Conservation (phyloP, 441 rosid species). For the Gossypium trilobum region DNA sequence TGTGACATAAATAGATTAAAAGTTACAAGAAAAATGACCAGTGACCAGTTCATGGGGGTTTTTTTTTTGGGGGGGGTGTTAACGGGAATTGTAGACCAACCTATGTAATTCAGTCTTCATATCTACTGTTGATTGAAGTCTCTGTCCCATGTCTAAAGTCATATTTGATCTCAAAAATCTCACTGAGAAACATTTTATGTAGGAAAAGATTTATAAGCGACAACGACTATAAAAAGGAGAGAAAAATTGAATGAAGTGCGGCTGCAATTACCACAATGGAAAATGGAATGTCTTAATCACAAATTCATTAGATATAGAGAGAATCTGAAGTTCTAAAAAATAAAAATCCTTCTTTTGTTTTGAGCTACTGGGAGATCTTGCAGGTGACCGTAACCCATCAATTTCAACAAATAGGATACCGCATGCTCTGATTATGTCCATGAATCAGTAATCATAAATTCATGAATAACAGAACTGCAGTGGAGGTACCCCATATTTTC, state of each 20-base stretch:
- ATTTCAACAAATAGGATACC: too few relatives aligned
- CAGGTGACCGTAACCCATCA: too few relatives aligned
- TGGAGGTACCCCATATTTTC: neutral
- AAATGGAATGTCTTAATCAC: too few relatives aligned
- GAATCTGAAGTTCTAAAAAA: too few relatives aligned
- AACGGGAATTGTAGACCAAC: constrained; percentile 26
- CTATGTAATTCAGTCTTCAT: constrained; percentile 23
- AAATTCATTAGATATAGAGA: too few relatives aligned
- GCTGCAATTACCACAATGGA: too few relatives aligned
- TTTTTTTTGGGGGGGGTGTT: neutral
- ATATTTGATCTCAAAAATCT: constrained; percentile 31
- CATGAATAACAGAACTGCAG: neutral
- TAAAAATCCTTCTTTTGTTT: too few relatives aligned
- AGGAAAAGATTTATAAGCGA: neutral
- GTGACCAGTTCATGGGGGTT: neutral
- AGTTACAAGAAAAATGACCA: neutral
- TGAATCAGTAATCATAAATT: neutral
- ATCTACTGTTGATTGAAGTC: constrained; percentile 28
- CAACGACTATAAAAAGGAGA: neutral
- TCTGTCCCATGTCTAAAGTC: constrained; percentile 24
- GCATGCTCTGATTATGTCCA: too few relatives aligned
- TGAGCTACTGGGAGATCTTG: too few relatives aligned
- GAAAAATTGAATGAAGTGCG: too few relatives aligned
- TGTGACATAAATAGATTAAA: constrained; percentile 18
- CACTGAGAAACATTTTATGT: constrained; percentile 12